Evolutionary conservation across 1,284 basidiomycete species (phyloP), one percentile per base, ranked within the genome.

Genomic region (Fomitopsis betulina): DNA sequence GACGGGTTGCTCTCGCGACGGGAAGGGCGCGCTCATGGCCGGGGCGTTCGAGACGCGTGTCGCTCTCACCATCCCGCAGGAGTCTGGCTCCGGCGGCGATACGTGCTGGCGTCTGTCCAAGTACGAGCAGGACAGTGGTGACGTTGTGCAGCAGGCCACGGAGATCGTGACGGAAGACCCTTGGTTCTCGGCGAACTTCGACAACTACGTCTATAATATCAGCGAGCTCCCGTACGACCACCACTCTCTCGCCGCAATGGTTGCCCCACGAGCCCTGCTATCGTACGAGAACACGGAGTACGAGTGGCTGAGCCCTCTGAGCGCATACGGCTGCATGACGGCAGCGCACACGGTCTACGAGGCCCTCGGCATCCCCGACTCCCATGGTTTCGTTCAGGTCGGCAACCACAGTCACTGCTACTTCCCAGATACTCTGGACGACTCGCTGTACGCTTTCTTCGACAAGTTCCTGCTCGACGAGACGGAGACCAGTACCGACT

Each of bases 41-140:
- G 81, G 81, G 54, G 81, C 81, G 25, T 79, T 82, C 63, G 81
- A 83, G 62, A 66, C 70, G 6, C 79, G 82, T 59, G 76, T 84
- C 61, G 78, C 78, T 5, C 73, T 83, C 58, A 83, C 81, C 13
- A 79, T 84, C 63, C 79, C 80, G 12, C 80, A 83, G 67, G 81
- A 83, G 67, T 82, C 80, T 15, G 81, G 82, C 23, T 80, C 79
- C 9, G 82, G 82, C 39, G 82, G 81, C 17, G 76, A 76, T 39
- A 77, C 77, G n/a, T 80, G 78, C 70, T 83, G 81, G 82, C 75
- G 82, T 32, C 71, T 83, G 53, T 81, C 80, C 45, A 73, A 79
- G 58, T 74, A 63, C 49, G 73, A 79, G 72, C 68, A 70, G 62
- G 63, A 68, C 55, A 60, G 62, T 30, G 76, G 77, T 1, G 66